Evolutionary conservation across 1,284 basidiomycete species (phyloP).

Genomic region (Wolfiporia cocos): DNA sequence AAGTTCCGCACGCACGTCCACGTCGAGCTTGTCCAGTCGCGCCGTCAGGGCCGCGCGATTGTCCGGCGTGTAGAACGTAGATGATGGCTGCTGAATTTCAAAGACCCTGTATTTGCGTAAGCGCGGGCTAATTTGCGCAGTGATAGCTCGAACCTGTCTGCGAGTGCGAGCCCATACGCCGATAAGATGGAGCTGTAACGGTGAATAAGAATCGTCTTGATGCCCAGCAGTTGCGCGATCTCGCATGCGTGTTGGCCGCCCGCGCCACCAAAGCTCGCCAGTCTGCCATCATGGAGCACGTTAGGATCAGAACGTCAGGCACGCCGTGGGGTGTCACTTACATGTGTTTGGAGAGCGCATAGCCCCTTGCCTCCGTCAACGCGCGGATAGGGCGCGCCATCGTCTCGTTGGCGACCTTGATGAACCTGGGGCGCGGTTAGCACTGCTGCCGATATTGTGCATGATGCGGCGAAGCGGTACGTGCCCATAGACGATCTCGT

Average conservation of each 20-base stretch:
- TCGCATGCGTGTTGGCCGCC: conserved; percentile 92
- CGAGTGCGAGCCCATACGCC: conserved; percentile 85
- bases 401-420: conserved; percentile 91
- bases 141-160: conserved; percentile 66
- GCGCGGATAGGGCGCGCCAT: conserved; percentile 93
- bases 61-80: conserved; percentile 61
- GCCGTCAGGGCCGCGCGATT: conserved; percentile 47
- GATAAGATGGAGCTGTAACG: conserved; percentile 83
- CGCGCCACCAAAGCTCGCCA: conserved; percentile 89
- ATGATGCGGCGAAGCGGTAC: conserved; percentile 16
- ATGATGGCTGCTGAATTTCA: conserved; percentile 85
- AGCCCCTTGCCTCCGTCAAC: conserved; percentile 86
- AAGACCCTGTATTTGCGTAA: conserved; percentile 65
- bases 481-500: conserved; percentile 86
- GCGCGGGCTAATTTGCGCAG: too few species aligned
- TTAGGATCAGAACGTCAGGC: neutral
- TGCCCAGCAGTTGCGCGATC: conserved; percentile 76
- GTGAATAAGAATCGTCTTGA: conserved; percentile 82
- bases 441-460: neutral
- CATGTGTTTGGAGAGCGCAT: conserved; percentile 82
- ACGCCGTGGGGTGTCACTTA: conserved; percentile 23
- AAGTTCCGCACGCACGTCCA: conserved; percentile 63
- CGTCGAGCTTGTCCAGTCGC: conserved; percentile 64
- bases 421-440: conserved; percentile 70
- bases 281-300: conserved; percentile 28